phyloP scores from a whole-genome alignment of 768 basidiomycete genomes.

The Auricularia auricula-judae region DNA sequence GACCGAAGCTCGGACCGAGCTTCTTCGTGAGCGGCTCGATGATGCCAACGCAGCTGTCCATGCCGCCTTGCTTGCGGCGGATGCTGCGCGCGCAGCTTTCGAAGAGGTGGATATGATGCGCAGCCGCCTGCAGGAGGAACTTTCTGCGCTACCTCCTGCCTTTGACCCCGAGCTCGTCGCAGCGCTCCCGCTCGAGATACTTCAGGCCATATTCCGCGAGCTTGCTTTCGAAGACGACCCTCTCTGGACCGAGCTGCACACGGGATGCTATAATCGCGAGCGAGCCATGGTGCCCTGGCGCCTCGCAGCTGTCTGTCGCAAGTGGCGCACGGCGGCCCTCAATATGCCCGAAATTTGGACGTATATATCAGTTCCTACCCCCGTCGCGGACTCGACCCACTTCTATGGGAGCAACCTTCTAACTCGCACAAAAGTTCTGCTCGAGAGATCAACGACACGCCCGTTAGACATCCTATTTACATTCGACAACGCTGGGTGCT shows the following conservation, averaged over 20 bases:
- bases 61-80: background rate
- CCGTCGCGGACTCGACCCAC: background rate
- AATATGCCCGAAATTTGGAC: background rate
- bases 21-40: too few relatives aligned
- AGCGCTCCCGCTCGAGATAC: background rate
- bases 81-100: background rate
- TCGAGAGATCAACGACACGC: background rate
- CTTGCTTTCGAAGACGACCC: background rate
- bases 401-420: background rate
- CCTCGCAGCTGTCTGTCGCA: background rate
- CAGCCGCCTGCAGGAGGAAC: background rate
- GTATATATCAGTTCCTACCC: background rate
- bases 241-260: background rate
- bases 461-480: background rate
- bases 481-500: background rate
- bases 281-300: background rate
- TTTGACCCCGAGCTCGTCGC: background rate
- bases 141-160: background rate
- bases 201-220: background rate
- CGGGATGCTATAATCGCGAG: background rate
- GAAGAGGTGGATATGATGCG: background rate
- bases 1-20: too few relatives aligned
- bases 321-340: background rate
- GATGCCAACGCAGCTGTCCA: too few relatives aligned
- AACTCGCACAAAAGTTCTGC: background rate